Evolutionary conservation across 768 basidiomycete genomes (phyloP).

Genomic region (Boletus huronensis): DNA sequence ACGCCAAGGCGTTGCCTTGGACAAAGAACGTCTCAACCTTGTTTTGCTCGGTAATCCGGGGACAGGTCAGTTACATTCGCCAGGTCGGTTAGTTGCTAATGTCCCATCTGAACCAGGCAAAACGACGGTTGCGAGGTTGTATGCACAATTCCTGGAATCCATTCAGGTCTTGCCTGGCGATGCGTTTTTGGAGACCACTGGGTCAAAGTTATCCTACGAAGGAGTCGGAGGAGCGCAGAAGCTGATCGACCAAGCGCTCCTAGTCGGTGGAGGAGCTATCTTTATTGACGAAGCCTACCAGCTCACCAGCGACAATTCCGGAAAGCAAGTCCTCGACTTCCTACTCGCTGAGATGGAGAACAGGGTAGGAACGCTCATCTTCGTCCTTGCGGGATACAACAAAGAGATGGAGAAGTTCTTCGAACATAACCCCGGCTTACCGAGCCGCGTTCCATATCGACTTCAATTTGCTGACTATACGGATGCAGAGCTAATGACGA

Average conservation of each 20-base stretch:
- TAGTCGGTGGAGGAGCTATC: conserved; percentile 58
- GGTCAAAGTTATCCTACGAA: conserved; percentile 53
- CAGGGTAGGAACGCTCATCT: conserved; percentile 57
- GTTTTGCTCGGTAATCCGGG: conserved; percentile 67
- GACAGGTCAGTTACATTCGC: conserved; percentile 63
- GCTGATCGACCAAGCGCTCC: conserved; percentile 42
- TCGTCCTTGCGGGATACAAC: conserved; percentile 68
- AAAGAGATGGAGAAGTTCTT: conserved; percentile 77
- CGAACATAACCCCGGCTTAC: conserved; percentile 68
- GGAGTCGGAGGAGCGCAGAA: conserved; percentile 39
- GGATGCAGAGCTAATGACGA: conserved; percentile 51
- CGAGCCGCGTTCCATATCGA: conserved; percentile 62
- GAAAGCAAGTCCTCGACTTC: conserved; percentile 62
- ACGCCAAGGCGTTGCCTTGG: conserved; percentile 48
- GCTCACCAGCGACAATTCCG: conserved; percentile 45
- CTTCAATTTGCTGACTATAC: conserved; percentile 61
- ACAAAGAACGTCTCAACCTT: conserved; percentile 58
- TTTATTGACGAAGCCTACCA: conserved; percentile 77
- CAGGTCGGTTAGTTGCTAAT: neutral
- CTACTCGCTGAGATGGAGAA: conserved; percentile 77
- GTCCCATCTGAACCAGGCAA: conserved; percentile 2
- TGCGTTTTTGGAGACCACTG: conserved; percentile 60
- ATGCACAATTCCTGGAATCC: conserved; percentile 59
- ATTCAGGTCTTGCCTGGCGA: conserved; percentile 50
- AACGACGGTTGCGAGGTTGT: conserved; percentile 44